Conservation (phyloP, 2,329 filamentous ascomycete genomes). For the Aureobasidium musti region DNA sequence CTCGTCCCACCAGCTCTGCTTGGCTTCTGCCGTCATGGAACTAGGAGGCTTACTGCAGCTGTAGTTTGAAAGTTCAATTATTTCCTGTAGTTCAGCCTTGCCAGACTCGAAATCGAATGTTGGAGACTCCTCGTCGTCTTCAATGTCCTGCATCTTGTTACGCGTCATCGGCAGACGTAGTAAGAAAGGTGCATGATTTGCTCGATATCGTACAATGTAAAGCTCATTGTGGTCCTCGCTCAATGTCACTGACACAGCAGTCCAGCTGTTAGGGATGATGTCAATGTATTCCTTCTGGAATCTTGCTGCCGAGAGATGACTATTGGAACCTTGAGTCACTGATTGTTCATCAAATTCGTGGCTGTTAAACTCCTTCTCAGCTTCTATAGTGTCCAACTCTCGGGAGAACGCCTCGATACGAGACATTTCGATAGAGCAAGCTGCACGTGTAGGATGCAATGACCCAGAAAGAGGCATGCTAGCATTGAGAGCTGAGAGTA, state of each 20-base stretch:
- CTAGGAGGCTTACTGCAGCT: slow-evolving; percentile 75
- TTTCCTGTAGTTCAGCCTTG: slow-evolving; percentile 74
- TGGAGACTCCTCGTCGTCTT: slow-evolving; percentile 60
- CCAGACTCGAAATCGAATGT: slow-evolving; percentile 79
- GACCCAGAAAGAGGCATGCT: slow-evolving; percentile 38
- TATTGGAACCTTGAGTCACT: neutral
- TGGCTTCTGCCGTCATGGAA: slow-evolving; percentile 71
- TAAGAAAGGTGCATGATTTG: slow-evolving; percentile 76
- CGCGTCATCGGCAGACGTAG: slow-evolving; percentile 82
- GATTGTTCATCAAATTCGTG: neutral
- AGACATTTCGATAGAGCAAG: slow-evolving; percentile 40
- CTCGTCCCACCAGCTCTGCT: slow-evolving; percentile 85
- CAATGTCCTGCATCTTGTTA: slow-evolving; percentile 76
- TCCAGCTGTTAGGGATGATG: slow-evolving; percentile 80
- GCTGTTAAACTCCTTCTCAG: slow-evolving; percentile 3
- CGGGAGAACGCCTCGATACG: slow-evolving; percentile 26
- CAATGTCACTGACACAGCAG: slow-evolving; percentile 78
- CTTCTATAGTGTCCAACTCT: slow-evolving; percentile 16
- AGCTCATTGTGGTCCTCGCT: slow-evolving; percentile 82
- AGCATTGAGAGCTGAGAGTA: slow-evolving; percentile 44
- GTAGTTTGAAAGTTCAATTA: slow-evolving; percentile 78
- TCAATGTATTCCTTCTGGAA: slow-evolving; percentile 84
- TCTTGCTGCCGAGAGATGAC: slow-evolving; percentile 40
- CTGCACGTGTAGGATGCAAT: slow-evolving; percentile 45
- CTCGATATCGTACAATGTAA: slow-evolving; percentile 81